Percentiles rank a stretch among this genome's conserved stretches.
These are phyloP conservation scores for Macrophomina tecta DNA, from an alignment of 2,329 filamentous ascomycete species.

Conservation along the genomic window DNA sequence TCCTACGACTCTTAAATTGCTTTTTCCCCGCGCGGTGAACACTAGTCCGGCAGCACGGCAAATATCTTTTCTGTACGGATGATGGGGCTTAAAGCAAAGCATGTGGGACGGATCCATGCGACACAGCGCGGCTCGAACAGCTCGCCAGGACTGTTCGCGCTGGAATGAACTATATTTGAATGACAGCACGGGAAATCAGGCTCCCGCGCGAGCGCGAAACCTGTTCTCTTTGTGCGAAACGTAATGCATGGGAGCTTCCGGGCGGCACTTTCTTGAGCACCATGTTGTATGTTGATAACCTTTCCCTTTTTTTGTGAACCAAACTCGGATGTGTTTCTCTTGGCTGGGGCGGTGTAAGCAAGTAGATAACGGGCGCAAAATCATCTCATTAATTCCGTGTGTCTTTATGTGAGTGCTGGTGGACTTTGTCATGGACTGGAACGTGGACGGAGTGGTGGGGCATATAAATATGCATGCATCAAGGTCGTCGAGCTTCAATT, in stretches of 20 bases:
- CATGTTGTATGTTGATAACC: slow-evolving; percentile 28
- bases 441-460: neutral
- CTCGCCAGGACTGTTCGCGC: neutral
- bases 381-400: slow-evolving; percentile 19
- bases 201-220: slow-evolving; percentile 20
- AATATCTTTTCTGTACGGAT: slow-evolving; percentile 26
- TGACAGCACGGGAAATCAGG: neutral
- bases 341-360: slow-evolving; percentile 20
- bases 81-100: slow-evolving; percentile 2
- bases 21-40: slow-evolving; percentile 2
- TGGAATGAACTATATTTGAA: slow-evolving; percentile 17
- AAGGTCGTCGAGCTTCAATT: no score
- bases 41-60: slow-evolving; percentile 23
- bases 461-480: no score
- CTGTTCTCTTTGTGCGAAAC: neutral
- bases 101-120: neutral
- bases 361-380: slow-evolving; percentile 28
- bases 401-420: neutral
- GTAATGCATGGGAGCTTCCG: slow-evolving; percentile 25
- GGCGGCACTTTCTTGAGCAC: slow-evolving; percentile 23
- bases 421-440: neutral
- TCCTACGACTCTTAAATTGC: slow-evolving; percentile 28
- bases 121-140: neutral
- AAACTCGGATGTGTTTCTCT: slow-evolving; percentile 19
- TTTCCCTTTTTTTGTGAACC: slow-evolving; percentile 11